A percentile compares a stretch with the other conserved stretches of the same genome.
phyloP scores from a whole-genome alignment of 164 flowering plant species.

The Santalum album region DNA sequence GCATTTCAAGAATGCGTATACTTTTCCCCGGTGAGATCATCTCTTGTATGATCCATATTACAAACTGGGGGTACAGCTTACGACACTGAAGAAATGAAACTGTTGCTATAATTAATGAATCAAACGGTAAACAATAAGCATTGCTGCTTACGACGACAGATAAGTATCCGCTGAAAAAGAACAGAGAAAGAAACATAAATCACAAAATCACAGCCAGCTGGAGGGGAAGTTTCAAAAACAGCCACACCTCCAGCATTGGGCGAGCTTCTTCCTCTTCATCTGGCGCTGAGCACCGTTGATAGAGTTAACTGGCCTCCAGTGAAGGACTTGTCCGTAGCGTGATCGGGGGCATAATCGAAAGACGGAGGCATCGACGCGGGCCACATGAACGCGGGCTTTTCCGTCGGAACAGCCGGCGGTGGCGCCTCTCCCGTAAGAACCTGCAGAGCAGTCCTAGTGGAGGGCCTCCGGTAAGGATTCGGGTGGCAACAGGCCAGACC shows the following conservation, averaged over 20 bases:
- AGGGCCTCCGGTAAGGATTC: constrained; percentile 44
- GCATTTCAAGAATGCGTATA: no score
- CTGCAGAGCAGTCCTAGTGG: constrained; percentile 34
- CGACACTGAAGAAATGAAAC: no score
- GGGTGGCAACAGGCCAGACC: constrained; percentile 58
- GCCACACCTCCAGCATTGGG: no score
- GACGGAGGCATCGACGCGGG: constrained; percentile 23
- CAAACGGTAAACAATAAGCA: neutral
- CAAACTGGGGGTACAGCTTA: no score
- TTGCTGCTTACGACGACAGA: no score
- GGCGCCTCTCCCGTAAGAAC: constrained; percentile 39
- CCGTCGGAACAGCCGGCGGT: constrained; percentile 29
- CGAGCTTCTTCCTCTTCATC: constrained; percentile 20
- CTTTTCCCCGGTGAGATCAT: no score
- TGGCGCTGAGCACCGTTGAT: constrained; percentile 25
- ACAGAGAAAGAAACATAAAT: no score
- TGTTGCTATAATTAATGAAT: no score
- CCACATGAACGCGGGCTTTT: constrained; percentile 46
- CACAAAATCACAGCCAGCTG: no score
- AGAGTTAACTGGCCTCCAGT: constrained; percentile 17
- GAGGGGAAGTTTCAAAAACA: no score
- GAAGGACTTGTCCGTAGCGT: constrained; percentile 7
- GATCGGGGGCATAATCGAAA: constrained; percentile 2
- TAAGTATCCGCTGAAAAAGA: no score
- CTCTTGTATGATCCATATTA: no score